Base-by-base conservation (phyloP, 192 early-diverging fungal genomes). In the Coemansia sp. region DNA sequence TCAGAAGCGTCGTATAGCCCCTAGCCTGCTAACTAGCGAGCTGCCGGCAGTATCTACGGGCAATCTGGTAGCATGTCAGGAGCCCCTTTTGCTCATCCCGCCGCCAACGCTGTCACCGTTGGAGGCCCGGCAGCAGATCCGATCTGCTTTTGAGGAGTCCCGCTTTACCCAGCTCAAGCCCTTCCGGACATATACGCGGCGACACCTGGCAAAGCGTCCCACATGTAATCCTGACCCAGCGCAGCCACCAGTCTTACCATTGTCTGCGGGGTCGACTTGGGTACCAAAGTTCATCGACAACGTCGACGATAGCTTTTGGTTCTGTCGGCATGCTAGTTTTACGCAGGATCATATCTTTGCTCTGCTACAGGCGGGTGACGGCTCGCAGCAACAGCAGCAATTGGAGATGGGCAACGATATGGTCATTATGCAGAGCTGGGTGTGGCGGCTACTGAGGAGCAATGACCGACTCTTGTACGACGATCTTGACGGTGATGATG, bases 1-100 rank as follows among this genome's bases (percentile, higher is more conserved):
- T 6, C 51, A 50, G 11, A 56, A 45, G 33, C 59, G 60, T 5
- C 71, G 65, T 8, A 26, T 73, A 20, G 71, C 71, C 26, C 71
- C 65, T 13, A 34, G 31, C 18, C 18, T 67, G 50, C 8, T 73
- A 14, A 67, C 71, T 0, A 9, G 51, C 0, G 60, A 56, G 36
- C 38, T 72, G 39, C 59, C 60, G 0, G 42, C 42, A 11, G n/a
- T 23, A 13, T 35, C 50, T 3, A 37, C 28, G 20, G 70, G 70
- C 3, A 71, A 71, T 18, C 48, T 71, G 35, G 31, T 61, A 39
- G 34, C 31, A 18, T 5, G 23, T 1, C 43, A 33, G 24, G 28
- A 9, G 16, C 28, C 53, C 6, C 8, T n/a, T n/a, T 5, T 56
- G n/a, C 33, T 28, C 16, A 56, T 56, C 5, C 28, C 31, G 13